These are phyloP conservation scores for Tetrahymena borealis DNA, from an alignment of 73 alveolate genomes.

Conservation along the genomic window DNA sequence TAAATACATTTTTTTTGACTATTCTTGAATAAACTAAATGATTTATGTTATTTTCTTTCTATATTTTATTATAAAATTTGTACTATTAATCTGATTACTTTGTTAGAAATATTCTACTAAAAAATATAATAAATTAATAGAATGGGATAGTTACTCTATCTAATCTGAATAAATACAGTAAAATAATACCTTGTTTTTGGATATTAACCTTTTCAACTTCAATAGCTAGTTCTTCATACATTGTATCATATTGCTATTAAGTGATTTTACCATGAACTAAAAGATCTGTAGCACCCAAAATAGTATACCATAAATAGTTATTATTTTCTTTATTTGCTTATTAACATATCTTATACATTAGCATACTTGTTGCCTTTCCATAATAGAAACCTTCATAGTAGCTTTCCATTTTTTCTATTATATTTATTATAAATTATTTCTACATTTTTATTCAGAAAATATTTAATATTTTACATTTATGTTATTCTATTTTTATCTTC, in stretches of 20 bases:
- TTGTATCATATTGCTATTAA: constrained; percentile 50
- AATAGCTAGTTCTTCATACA: constrained; percentile 46
- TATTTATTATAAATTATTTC: constrained; percentile 11
- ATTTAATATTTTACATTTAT: constrained; percentile 35
- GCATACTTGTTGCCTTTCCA: constrained; percentile 61
- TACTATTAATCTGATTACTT: too few relatives aligned
- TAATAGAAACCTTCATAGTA: constrained; percentile 74
- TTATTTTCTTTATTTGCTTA: constrained; percentile 59
- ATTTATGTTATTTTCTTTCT: too few relatives aligned
- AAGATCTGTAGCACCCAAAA: constrained; percentile 77
- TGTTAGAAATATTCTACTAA: too few relatives aligned
- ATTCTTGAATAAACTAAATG: too few relatives aligned
- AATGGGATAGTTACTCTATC: too few relatives aligned
- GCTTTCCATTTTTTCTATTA: constrained; percentile 48
- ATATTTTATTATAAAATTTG: too few relatives aligned
- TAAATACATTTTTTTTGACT: too few relatives aligned
- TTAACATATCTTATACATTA: constrained; percentile 63
- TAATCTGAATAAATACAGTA: neutral
- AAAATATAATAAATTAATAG: too few relatives aligned
- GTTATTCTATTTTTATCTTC: constrained; percentile 48
- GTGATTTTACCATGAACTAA: constrained; percentile 60
- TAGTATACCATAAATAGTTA: constrained; percentile 77
- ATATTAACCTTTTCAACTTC: constrained; percentile 60
- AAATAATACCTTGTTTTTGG: neutral
- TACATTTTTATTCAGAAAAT: constrained; percentile 28